phyloP scores from a whole-genome alignment of 1,284 basidiomycete genomes.

The Tilletiopsis washingtonensis region DNA sequence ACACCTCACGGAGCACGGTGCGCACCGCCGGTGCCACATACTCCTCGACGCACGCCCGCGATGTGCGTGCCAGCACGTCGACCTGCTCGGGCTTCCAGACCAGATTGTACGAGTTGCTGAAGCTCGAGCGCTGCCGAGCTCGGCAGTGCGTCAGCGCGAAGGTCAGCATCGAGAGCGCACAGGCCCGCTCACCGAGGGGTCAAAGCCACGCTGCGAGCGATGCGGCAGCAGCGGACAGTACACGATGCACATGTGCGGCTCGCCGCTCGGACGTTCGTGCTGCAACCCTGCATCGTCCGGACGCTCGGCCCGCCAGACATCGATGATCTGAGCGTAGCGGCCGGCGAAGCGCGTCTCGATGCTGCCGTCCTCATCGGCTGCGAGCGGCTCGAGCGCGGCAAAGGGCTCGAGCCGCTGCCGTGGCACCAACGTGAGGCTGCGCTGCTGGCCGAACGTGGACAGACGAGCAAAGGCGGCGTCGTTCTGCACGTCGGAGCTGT shows the following conservation, averaged over 20 bases:
- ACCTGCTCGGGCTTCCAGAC: slow-evolving; percentile 42
- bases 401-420: not conserved
- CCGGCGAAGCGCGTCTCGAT: slow-evolving; percentile 10
- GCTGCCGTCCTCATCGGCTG: not conserved
- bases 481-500: slow-evolving; percentile 42
- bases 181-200: slow-evolving; percentile 20
- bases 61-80: slow-evolving; percentile 20
- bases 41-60: slow-evolving; percentile 25
- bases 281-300: not conserved
- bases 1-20: slow-evolving; percentile 15
- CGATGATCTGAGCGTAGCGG: slow-evolving; percentile 20
- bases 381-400: not conserved
- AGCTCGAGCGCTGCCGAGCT: slow-evolving; percentile 9
- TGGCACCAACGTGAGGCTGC: slow-evolving; percentile 12
- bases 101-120: slow-evolving; percentile 43
- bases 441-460: slow-evolving; percentile 35
- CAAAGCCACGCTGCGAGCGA: slow-evolving; percentile 23
- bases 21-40: slow-evolving; percentile 19
- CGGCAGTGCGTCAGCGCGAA: not conserved
- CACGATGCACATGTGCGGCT: slow-evolving; percentile 23
- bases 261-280: slow-evolving; percentile 7
- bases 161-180: not conserved
- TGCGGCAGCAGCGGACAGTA: slow-evolving; percentile 41
- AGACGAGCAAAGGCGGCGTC: slow-evolving; percentile 33
- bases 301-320: slow-evolving; percentile 10